phyloP scores from a whole-genome alignment of 306 rosid species.

The Notholithocarpus densiflorus region DNA sequence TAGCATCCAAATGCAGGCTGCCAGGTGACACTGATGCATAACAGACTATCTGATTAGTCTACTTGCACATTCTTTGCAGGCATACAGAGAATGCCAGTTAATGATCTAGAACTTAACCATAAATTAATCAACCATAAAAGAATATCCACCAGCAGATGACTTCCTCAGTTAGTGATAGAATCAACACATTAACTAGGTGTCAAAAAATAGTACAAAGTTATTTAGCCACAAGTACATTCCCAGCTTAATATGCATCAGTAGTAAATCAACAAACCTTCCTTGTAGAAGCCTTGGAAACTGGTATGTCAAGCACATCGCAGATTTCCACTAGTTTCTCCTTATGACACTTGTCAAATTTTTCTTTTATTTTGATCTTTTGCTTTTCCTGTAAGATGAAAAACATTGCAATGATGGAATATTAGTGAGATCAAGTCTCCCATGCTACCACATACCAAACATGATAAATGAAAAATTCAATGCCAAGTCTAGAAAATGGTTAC shows the following conservation, averaged over 20 bases:
- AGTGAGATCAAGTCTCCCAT: conserved; percentile 6
- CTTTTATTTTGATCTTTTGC: conserved; percentile 80
- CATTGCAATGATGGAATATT: conserved; percentile 15
- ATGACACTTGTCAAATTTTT: conserved; percentile 81
- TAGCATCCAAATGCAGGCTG: neutral
- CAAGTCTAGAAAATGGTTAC: neutral
- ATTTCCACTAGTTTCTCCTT: conserved; percentile 89
- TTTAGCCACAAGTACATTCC: neutral
- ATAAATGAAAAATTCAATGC: neutral
- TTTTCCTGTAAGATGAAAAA: conserved; percentile 64
- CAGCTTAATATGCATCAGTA: conserved; percentile 5
- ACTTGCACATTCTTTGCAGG: neutral
- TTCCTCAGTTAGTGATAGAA: neutral
- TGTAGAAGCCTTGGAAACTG: conserved; percentile 57
- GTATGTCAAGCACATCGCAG: conserved; percentile 75
- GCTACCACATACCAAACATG: neutral
- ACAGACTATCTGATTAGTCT: neutral
- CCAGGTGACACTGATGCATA: neutral
- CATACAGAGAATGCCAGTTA: neutral
- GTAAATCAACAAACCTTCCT: conserved; percentile 65
- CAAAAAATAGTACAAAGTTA: neutral
- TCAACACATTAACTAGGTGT: neutral
- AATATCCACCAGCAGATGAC: neutral
- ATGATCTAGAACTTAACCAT: neutral
- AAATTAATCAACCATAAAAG: neutral